These are phyloP conservation scores for Buddleja alternifolia DNA, from an alignment of 257 asterid genomes.

Conservation along the genomic window DNA sequence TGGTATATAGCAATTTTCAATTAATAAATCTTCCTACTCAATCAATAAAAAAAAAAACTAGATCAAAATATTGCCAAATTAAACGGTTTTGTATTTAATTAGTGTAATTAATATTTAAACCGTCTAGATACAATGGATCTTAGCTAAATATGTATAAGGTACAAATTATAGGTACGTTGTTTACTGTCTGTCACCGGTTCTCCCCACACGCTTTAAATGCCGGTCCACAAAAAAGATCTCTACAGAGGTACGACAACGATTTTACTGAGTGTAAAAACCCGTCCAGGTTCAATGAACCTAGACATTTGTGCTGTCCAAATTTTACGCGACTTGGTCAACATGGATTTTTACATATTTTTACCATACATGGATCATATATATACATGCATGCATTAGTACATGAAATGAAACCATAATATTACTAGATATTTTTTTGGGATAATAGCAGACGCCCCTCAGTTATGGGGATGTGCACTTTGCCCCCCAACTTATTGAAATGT, in stretches of 20 bases:
- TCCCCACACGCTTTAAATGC: slow-evolving; percentile 22
- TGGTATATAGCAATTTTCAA: too few species aligned
- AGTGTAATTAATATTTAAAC: background rate
- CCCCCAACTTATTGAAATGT: too few species aligned
- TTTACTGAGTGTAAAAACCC: background rate
- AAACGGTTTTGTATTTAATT: too few species aligned
- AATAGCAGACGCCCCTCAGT: too few species aligned
- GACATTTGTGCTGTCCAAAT: background rate
- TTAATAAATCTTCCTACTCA: too few species aligned
- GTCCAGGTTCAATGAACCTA: slow-evolving; percentile 49
- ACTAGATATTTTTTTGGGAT: too few species aligned
- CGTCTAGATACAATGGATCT: slow-evolving; percentile 41
- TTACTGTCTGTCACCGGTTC: background rate
- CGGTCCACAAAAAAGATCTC: slow-evolving; percentile 19
- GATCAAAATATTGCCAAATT: too few species aligned
- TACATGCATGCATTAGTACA: too few species aligned
- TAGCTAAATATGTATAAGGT: background rate
- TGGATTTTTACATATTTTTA: background rate
- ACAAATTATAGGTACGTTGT: background rate
- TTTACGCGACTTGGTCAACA: background rate
- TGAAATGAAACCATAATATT: too few species aligned
- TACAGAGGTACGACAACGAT: background rate
- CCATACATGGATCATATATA: background rate
- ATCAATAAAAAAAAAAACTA: too few species aligned
- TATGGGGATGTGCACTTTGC: too few species aligned